Percentiles rank a stretch among this genome's conserved stretches.
phyloP scores from a whole-genome alignment of 192 early-diverging fungal species.

The Podochytrium sp. region DNA sequence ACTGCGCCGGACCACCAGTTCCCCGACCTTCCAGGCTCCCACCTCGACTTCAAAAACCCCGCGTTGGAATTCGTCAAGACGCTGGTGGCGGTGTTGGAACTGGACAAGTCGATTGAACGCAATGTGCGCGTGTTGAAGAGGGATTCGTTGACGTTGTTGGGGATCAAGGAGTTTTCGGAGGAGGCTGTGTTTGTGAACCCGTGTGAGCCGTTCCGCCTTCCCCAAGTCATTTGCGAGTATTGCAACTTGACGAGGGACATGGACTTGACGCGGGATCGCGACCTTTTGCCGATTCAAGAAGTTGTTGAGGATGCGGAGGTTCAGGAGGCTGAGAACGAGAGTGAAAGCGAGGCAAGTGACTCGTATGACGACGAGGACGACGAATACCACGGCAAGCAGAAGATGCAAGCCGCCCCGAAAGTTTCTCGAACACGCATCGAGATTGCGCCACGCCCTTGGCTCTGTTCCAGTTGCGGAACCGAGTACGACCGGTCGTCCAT shows the following conservation, averaged over 20 bases:
- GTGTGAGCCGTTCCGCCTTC: constrained; percentile 76
- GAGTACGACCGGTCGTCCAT: constrained; percentile 80
- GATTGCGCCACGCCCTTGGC: constrained; percentile 54
- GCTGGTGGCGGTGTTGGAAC: constrained; percentile 73
- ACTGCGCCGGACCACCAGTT: constrained; percentile 53
- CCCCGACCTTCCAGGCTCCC: constrained; percentile 75
- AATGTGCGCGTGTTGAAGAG: constrained; percentile 83
- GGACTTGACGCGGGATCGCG: constrained; percentile 86
- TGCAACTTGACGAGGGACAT: constrained; percentile 86
- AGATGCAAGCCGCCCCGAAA: constrained; percentile 20
- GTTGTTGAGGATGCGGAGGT: constrained; percentile 6
- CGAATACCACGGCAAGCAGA: neutral
- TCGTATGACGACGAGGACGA: neutral
- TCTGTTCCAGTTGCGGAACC: constrained; percentile 74
- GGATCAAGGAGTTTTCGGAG: constrained; percentile 79
- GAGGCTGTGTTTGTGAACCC: constrained; percentile 83
- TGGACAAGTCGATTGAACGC: constrained; percentile 71
- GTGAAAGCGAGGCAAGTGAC: constrained; percentile 25
- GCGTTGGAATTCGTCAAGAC: constrained; percentile 86
- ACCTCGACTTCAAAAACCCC: constrained; percentile 66
- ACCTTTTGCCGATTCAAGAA: constrained; percentile 54
- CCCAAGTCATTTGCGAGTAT: constrained; percentile 84
- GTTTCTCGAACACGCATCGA: neutral
- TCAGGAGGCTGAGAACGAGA: constrained; percentile 7
- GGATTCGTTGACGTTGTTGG: constrained; percentile 74